A percentile compares a stretch with the other conserved stretches of the same genome.
phyloP scores from a whole-genome alignment of 176 grass and related monocot genomes.

The Triticum aestivum region IWGSC_CS_RefSeq_v2.1 NC_057802.1:544583894-544584393 shows the following conservation, averaged over 20 bases:
- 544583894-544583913: not conserved
- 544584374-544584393: not conserved
- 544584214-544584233: no score
- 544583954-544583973: not conserved
- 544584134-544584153: no score
- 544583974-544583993: not conserved
- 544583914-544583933: not conserved
- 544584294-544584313: not conserved
- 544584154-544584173: no score
- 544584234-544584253: no score
- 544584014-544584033: not conserved
- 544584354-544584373: not conserved
- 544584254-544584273: not conserved
- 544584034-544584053: not conserved
- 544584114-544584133: no score
- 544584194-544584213: no score
- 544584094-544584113: no score
- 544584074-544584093: no score
- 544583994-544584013: not conserved
- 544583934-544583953: not conserved
- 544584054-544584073: not conserved
- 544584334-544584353: not conserved
- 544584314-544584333: not conserved
- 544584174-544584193: no score
- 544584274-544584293: constrained; percentile 25